phyloP scores from a whole-genome alignment of 805 yeast species.

The Wickerhamomyces chaumierensis region DNA sequence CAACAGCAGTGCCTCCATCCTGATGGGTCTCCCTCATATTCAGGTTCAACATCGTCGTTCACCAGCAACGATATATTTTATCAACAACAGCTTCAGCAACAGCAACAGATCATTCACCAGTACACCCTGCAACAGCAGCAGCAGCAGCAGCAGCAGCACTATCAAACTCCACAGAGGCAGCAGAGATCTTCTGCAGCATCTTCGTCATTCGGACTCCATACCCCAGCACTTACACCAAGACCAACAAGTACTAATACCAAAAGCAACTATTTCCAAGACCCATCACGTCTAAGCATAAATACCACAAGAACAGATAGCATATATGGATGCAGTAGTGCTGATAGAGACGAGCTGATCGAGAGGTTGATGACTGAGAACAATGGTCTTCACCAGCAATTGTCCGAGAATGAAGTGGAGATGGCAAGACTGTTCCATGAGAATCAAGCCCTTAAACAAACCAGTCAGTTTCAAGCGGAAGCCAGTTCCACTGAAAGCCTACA shows the following conservation, averaged over 20 bases:
- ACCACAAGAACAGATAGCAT: neutral
- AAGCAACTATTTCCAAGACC: neutral
- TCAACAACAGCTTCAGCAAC: neutral
- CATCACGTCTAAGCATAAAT: neutral
- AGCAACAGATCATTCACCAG: constrained; percentile 2
- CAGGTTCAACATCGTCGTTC: too few species aligned
- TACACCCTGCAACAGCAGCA: constrained; percentile 2
- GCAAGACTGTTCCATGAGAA: constrained; percentile 5
- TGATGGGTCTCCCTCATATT: too few species aligned
- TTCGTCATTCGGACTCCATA: neutral
- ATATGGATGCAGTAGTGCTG: too few species aligned
- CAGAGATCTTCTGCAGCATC: neutral
- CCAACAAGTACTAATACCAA: too few species aligned
- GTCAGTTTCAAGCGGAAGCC: too few species aligned
- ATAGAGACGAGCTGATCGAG: constrained; percentile 4
- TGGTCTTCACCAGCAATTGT: constrained; percentile 5
- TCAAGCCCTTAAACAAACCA: constrained; percentile 1
- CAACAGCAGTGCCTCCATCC: too few species aligned
- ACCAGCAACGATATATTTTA: neutral
- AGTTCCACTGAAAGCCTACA: too few species aligned
- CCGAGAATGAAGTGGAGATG: constrained; percentile 4
- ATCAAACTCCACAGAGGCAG: constrained; percentile 1
- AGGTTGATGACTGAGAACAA: constrained; percentile 2
- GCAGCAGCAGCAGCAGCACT: constrained; percentile 1
- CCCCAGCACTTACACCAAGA: too few species aligned